Percentiles rank a stretch among this genome's conserved stretches.
These are phyloP conservation scores for Soucietia sequanensis DNA, from an alignment of 805 yeast species.

Conservation along the genomic window DNA sequence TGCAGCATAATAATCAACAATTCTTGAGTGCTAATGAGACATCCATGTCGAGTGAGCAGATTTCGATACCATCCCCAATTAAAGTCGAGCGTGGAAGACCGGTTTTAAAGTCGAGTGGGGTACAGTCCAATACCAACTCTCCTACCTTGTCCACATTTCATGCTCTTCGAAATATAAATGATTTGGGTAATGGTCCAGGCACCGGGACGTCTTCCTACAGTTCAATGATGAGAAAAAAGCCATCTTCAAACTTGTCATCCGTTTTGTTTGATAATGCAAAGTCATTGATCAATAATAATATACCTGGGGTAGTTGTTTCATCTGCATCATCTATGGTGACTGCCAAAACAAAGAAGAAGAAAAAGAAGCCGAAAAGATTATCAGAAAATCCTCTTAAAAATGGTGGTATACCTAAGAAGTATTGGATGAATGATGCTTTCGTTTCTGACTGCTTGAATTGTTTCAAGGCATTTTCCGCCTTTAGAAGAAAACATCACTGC, in stretches of 20 bases:
- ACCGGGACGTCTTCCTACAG: not conserved
- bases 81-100: constrained; percentile 7
- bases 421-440: constrained; percentile 96
- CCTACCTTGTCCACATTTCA: constrained; percentile 26
- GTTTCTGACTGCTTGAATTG: constrained; percentile 87
- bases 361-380: constrained; percentile 25
- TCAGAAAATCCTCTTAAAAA: constrained; percentile 43
- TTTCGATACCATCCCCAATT: constrained; percentile 25
- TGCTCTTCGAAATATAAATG: constrained; percentile 21
- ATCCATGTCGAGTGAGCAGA: constrained; percentile 22
- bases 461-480: constrained; percentile 75
- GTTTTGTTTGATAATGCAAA: constrained; percentile 40
- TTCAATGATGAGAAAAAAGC: constrained; percentile 17
- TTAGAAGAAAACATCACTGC: constrained; percentile 91
- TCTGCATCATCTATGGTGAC: constrained; percentile 31
- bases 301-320: constrained; percentile 22
- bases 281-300: constrained; percentile 27
- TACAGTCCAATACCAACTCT: constrained; percentile 7
- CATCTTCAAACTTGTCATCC: constrained; percentile 31
- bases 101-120: constrained; percentile 4
- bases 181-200: constrained; percentile 13
- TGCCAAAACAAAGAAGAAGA: constrained; percentile 17
- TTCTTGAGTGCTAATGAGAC: constrained; percentile 11
- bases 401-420: constrained; percentile 67
- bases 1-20: constrained; percentile 1